Base-by-base conservation (phyloP, 805 yeast genomes). In the Spathaspora girioi region DNA sequence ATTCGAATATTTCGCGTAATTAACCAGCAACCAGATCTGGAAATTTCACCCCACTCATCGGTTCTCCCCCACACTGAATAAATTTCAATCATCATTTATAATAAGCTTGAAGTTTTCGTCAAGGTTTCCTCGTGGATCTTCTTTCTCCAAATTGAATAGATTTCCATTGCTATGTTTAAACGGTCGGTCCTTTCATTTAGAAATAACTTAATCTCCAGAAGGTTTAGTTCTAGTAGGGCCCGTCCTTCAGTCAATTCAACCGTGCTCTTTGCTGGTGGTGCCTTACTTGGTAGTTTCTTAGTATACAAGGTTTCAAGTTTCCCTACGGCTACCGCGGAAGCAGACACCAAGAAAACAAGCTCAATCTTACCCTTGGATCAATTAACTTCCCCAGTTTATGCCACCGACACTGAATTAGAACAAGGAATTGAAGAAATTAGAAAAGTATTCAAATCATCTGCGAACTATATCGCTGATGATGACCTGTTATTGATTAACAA, bases 351-450 rank as follows among this genome's bases (percentile, higher is more conserved):
- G 7, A 5, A 14, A 9, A 4, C 26, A 2, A 2, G 31, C 5
- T 15, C 38, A 14, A 62, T 63, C 3, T 51, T 63, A 23, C 55
- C 55, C 9, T 43, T 65, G 7, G 46, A 49, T 17, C 44, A 55
- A 27, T 43, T 63, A 38, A 31, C 31, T 1, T 42, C 68, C 2
- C 72, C 73, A 0, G 12, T 32, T 2, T 68, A 68, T 52, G 65
- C 66, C 10, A 45, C 54, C 10, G 57, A 51, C 2, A 46, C 46
- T 4, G 60, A 65, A 15, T 44, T 67, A 5, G 53, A 54, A 3
- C 43, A 38, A 38, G 72, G 69, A 8, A 59, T 69, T 23, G 45
- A 43, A 4, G 65, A 65, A 44, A 60, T 68, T 9, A 53, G 55
- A 31, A 15, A 29, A 10, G 44, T 56, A 11, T 56, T 66, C 26